phyloP scores from a whole-genome alignment of 345 rosid species.

The Chamaenerion angustifolium region DNA sequence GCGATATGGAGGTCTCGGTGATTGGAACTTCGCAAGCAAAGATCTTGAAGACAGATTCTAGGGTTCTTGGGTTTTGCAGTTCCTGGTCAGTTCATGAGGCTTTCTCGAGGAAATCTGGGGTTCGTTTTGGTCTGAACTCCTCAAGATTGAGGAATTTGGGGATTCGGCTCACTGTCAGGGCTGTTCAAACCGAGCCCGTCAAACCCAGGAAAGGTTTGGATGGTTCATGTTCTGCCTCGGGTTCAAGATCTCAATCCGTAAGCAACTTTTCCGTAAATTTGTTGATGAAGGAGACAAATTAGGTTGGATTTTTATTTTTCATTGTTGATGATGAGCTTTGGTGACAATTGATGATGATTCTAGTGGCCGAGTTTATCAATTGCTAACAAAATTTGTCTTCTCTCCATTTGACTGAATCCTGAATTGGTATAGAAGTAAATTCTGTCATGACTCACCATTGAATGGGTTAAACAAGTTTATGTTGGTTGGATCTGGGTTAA shows the following conservation, averaged over 20 bases:
- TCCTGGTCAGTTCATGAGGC: conserved; percentile 5
- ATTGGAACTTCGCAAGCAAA: conserved; percentile 37
- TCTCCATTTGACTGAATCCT: no score
- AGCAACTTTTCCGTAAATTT: conserved; percentile 1
- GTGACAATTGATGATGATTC: no score
- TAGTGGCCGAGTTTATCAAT: no score
- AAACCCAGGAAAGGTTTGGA: conserved; percentile 12
- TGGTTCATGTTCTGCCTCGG: conserved; percentile 9
- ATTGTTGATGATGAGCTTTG: no score
- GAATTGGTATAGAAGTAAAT: no score
- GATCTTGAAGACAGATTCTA: conserved; percentile 24
- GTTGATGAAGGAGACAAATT: no score
- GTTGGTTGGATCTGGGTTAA: no score
- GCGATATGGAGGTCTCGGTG: conserved; percentile 50
- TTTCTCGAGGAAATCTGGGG: conserved; percentile 12
- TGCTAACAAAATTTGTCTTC: no score
- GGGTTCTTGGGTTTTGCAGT: conserved; percentile 21
- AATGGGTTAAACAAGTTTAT: no score
- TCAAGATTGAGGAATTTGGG: conserved; percentile 14
- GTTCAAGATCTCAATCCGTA: conserved; percentile 34
- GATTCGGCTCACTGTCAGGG: conserved; percentile 22
- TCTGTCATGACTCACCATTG: no score
- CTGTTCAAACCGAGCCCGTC: conserved; percentile 32
- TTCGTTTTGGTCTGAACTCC: conserved; percentile 20
- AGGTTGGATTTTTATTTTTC: no score